Conservation (phyloP, 257 asterid species). For the Knoxia roxburghii region DNA sequence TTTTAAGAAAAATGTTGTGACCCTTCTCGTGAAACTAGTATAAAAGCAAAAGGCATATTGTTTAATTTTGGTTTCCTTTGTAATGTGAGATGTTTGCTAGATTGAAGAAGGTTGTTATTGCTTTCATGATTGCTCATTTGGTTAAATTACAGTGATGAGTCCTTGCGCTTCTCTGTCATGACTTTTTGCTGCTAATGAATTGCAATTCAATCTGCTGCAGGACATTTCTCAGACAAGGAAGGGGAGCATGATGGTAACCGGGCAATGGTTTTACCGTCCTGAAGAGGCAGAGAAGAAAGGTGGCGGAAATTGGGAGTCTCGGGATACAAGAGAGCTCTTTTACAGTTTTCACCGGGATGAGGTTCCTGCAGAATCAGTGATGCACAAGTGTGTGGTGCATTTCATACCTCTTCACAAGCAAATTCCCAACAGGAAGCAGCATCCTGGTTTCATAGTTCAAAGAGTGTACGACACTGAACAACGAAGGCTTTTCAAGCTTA, state of each 20-base stretch:
- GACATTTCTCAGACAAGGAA: constrained; percentile 46
- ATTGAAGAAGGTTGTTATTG: neutral
- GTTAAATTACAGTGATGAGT: neutral
- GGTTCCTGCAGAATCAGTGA: constrained; percentile 82
- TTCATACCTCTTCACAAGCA: constrained; percentile 72
- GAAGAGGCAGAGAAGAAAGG: constrained; percentile 69
- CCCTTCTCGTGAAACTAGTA: too few relatives aligned
- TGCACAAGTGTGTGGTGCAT: constrained; percentile 88
- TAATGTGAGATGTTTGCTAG: neutral
- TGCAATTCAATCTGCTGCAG: constrained; percentile 27
- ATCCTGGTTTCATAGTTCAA: constrained; percentile 85
- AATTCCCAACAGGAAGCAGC: constrained; percentile 64
- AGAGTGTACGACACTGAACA: constrained; percentile 69
- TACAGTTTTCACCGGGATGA: constrained; percentile 83
- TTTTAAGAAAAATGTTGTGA: neutral
- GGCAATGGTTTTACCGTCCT: constrained; percentile 93
- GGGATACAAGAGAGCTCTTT: constrained; percentile 61
- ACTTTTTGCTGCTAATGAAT: neutral
- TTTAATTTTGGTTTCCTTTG: neutral
- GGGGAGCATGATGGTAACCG: constrained; percentile 53
- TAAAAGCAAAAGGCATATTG: neutral
- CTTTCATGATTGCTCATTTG: neutral
- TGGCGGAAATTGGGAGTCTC: constrained; percentile 74
- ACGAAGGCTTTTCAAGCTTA: constrained; percentile 61
- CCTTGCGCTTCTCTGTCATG: neutral